Evolutionary conservation across 495 filamentous ascomycete genomes (phyloP).

Genomic region (Bryoglossum gracile): DNA sequence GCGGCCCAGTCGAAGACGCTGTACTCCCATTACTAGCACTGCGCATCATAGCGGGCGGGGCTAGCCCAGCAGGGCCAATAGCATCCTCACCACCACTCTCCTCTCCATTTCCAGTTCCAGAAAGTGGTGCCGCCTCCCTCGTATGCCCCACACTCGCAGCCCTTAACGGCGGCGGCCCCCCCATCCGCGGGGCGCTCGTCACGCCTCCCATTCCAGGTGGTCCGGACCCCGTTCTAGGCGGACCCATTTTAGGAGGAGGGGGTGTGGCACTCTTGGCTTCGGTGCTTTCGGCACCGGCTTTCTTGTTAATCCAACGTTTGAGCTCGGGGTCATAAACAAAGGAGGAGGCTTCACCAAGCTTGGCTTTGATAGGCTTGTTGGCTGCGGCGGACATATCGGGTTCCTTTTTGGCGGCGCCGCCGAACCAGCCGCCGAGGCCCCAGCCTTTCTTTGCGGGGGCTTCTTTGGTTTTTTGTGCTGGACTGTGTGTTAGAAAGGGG

Average conservation of each 20-base stretch:
- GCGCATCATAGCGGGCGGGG: slow-evolving; percentile 39
- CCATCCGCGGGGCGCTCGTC: slow-evolving; percentile 28
- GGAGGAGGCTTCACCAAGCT: slow-evolving; percentile 86
- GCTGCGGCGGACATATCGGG: slow-evolving; percentile 27
- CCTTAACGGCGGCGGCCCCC: not conserved
- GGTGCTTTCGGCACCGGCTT: slow-evolving; percentile 52
- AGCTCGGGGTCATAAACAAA: slow-evolving; percentile 93
- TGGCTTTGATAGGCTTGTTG: slow-evolving; percentile 78
- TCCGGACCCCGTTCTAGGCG: slow-evolving; percentile 20
- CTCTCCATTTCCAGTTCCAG: not conserved
- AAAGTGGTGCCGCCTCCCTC: not conserved
- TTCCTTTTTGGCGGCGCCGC: slow-evolving; percentile 37
- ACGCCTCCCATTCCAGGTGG: slow-evolving; percentile 14
- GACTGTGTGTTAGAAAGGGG: slow-evolving; percentile 14
- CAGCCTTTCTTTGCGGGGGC: slow-evolving; percentile 63
- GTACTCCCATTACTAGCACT: slow-evolving; percentile 33
- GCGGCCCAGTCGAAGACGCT: slow-evolving; percentile 28
- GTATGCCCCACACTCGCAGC: slow-evolving; percentile 1
- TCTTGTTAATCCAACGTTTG: slow-evolving; percentile 98
- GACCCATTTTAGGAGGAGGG: slow-evolving; percentile 35
- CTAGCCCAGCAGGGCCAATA: not conserved
- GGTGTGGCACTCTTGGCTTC: slow-evolving; percentile 42
- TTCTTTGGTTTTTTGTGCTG: slow-evolving; percentile 35
- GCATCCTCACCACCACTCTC: slow-evolving; percentile 12
- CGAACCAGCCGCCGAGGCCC: slow-evolving; percentile 77